A percentile compares a stretch with the other conserved stretches of the same genome.
phyloP scores from a whole-genome alignment of 164 flowering plant genomes.

The Magnolia officinalis region DNA sequence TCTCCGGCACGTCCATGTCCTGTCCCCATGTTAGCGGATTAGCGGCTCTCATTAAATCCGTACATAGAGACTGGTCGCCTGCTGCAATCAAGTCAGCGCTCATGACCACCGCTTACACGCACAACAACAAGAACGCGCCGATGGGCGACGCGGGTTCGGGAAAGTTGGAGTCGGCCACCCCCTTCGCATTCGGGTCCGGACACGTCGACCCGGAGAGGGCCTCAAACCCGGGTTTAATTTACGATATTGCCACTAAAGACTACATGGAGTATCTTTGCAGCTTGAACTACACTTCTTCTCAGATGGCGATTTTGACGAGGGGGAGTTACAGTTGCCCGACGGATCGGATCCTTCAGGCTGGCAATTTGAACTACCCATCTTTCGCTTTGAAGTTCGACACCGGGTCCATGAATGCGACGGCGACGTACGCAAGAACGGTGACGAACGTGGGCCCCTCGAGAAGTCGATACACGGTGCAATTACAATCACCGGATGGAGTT shows the following conservation, averaged over 20 bases:
- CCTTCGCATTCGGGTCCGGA: conserved; percentile 73
- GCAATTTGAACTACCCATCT: conserved; percentile 71
- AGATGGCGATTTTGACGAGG: conserved; percentile 35
- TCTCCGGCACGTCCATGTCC: conserved; percentile 84
- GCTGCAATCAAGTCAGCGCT: conserved; percentile 72
- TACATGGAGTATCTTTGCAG: conserved; percentile 57
- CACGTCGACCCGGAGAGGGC: conserved; percentile 64
- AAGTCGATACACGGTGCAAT: conserved; percentile 29
- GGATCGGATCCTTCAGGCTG: conserved; percentile 19
- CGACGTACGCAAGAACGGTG: conserved; percentile 41
- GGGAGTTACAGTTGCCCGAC: conserved; percentile 34
- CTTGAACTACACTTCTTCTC: conserved; percentile 43
- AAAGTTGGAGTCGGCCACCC: conserved; percentile 30
- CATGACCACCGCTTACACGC: conserved; percentile 66
- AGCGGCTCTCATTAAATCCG: conserved; percentile 58
- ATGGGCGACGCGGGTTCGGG: conserved; percentile 35
- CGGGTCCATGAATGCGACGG: conserved; percentile 14
- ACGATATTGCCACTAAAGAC: conserved; percentile 45
- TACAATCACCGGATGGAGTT: conserved; percentile 40
- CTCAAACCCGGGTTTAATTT: conserved; percentile 58
- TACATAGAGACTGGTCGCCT: conserved; percentile 60
- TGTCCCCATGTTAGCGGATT: conserved; percentile 77
- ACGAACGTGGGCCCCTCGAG: conserved; percentile 54
- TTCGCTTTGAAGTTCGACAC: conserved; percentile 40
- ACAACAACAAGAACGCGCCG: conserved; percentile 31